Base-by-base conservation (phyloP, 73 alveolate species). In the Breviolum minutum region DNA sequence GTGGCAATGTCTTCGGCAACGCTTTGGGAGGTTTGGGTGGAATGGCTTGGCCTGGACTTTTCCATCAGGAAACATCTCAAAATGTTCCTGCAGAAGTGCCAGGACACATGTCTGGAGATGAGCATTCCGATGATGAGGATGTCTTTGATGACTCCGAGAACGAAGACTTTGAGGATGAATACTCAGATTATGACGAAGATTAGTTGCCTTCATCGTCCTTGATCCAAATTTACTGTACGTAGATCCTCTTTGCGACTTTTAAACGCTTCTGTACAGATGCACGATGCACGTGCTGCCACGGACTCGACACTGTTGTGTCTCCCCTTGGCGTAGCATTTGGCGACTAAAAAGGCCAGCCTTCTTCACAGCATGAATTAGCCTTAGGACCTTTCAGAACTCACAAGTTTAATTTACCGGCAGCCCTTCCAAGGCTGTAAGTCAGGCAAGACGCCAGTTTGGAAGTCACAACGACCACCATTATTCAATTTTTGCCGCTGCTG, bases 261-360 rank as follows among this genome's bases (percentile, higher is more conserved):
- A 40, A 40, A 40, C 63, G 26, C 66, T 22, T 17, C 16, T 82
- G 91, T 82, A 82, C 71, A 82, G 91, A 60, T 22, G 54, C 54
- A 40, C 54, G 32, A 20, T 60, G 91, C 91, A 60, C 0, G 94
- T 24, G 77, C 60, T 61, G 11, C 77, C 22, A 61, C n/a, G n/a
- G 61, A 12, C n/a, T n/a, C n/a, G 69, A 63, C 63, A 30, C 63
- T 63, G 12, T 82, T 69, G 19, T 24, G n/a, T n/a, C n/a, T n/a
- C n/a, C n/a, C n/a, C n/a, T n/a, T n/a, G 13, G 13, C 19, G 77
- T 68, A 68, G 26, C 13, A 19, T 16, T n/a, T n/a, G 63, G 64
- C 92, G 76, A 54, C 93, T 83, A 60, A 84, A 84, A 5, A 54
- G 8, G 71, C 48, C 71, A 84, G 77, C 94, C 94, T 84, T 84